These are phyloP conservation scores for Hyaloscypha finlandica DNA, from an alignment of 495 filamentous ascomycete species.

Conservation along the genomic window DNA sequence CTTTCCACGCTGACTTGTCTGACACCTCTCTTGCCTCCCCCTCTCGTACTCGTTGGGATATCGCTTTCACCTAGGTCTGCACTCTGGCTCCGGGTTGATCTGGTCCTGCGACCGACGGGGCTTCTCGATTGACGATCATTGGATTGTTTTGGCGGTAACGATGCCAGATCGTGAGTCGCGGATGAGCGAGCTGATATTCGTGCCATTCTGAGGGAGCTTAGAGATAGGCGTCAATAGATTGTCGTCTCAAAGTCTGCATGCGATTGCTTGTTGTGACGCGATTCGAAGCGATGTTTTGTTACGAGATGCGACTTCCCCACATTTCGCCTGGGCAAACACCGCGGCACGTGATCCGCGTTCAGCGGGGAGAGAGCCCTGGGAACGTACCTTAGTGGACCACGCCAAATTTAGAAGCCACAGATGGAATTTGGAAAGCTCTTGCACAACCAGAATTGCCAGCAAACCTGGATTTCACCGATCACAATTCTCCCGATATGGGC, in stretches of 20 bases:
- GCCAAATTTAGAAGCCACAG: neutral
- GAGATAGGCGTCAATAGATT: constrained; percentile 4
- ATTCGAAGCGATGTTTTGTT: constrained; percentile 3
- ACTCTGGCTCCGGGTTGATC: constrained; percentile 43
- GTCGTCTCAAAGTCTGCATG: neutral
- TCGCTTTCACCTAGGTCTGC: constrained; percentile 36
- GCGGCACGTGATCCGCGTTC: neutral
- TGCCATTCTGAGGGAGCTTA: constrained; percentile 32
- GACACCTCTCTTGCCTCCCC: constrained; percentile 23
- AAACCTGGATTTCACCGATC: neutral
- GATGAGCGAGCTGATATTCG: constrained; percentile 33
- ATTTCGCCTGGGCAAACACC: neutral
- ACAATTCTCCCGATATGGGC: neutral
- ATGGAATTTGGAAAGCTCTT: neutral
- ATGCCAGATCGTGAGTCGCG: constrained; percentile 34
- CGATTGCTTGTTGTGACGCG: neutral
- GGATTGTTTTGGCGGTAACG: constrained; percentile 31
- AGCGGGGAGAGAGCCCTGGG: no score
- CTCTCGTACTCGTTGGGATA: constrained; percentile 7
- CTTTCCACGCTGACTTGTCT: constrained; percentile 41
- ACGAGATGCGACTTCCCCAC: neutral
- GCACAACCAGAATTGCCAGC: neutral
- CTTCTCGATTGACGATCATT: constrained; percentile 22
- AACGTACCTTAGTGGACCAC: no score
- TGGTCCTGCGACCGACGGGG: constrained; percentile 27